These are phyloP conservation scores for Litchi chinensis DNA, from an alignment of 345 rosid genomes.

Conservation along the genomic window DNA sequence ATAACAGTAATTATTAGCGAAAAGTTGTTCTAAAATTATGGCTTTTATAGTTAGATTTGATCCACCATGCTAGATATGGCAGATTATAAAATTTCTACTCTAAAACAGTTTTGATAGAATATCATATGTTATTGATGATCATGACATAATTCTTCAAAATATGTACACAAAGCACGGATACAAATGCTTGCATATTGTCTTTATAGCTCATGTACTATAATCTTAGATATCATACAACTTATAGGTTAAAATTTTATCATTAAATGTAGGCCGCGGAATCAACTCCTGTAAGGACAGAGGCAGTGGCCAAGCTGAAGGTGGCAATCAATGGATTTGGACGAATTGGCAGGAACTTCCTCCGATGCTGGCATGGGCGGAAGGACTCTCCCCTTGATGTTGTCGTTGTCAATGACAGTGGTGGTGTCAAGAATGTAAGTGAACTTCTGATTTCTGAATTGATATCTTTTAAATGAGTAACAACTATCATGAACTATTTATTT, in stretches of 20 bases:
- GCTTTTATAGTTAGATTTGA: too few relatives aligned
- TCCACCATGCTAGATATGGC: background rate
- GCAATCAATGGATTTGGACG: conserved; percentile 98
- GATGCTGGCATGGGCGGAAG: conserved; percentile 98
- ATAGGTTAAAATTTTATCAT: background rate
- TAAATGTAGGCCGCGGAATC: conserved; percentile 49
- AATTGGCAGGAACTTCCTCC: conserved; percentile 95
- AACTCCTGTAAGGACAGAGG: conserved; percentile 57
- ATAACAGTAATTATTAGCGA: too few relatives aligned
- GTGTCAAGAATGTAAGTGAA: conserved; percentile 87
- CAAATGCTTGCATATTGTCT: background rate
- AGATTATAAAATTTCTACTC: background rate
- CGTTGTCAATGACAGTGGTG: conserved; percentile 96
- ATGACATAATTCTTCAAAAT: too few relatives aligned
- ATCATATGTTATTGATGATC: background rate
- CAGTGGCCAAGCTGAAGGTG: conserved; percentile 88
- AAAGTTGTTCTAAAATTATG: too few relatives aligned
- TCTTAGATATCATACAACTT: background rate
- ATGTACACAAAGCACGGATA: too few relatives aligned
- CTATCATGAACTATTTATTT: background rate
- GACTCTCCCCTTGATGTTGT: conserved; percentile 92
- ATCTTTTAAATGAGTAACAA: background rate
- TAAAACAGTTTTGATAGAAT: background rate
- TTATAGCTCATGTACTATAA: background rate
- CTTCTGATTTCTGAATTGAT: background rate